Percentiles rank a stretch among this genome's conserved stretches.
Conservation (phyloP, 192 early-diverging fungal species). For the Coemansia sp. region DNA sequence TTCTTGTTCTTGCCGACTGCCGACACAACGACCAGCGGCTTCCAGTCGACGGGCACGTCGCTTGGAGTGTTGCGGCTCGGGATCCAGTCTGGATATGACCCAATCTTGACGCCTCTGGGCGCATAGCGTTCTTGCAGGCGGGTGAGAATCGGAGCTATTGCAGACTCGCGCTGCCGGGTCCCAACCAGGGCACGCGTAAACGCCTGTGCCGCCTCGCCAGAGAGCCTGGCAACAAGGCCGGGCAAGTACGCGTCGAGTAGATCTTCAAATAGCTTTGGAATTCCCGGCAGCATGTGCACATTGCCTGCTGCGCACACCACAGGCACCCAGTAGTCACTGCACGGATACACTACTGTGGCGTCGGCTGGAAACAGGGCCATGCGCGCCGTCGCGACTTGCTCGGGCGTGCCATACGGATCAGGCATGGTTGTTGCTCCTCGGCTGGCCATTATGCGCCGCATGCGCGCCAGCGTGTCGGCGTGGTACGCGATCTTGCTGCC, state of each 20-base stretch:
- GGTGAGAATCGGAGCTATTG: constrained; percentile 22
- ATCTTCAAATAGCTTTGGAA: constrained; percentile 60
- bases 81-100: constrained; percentile 41
- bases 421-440: constrained; percentile 7
- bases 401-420: constrained; percentile 25
- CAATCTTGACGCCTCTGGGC: constrained; percentile 13
- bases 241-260: constrained; percentile 28
- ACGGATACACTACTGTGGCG: constrained; percentile 41
- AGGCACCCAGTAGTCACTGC: constrained; percentile 64
- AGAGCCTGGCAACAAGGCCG: not conserved
- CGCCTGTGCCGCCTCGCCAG: not conserved
- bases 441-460: constrained; percentile 42
- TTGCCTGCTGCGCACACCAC: constrained; percentile 58
- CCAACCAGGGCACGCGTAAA: constrained; percentile 22
- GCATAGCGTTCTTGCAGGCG: constrained; percentile 19
- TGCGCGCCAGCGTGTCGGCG: constrained; percentile 52
- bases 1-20: constrained; percentile 9
- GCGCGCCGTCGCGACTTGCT: constrained; percentile 47
- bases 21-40: constrained; percentile 17
- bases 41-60: not conserved
- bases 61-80: not conserved
- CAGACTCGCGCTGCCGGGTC: constrained; percentile 20
- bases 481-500: constrained; percentile 52
- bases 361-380: constrained; percentile 64
- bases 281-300: constrained; percentile 65